Conservation (phyloP, 257 asterid species). For the Echites panduratus region DNA sequence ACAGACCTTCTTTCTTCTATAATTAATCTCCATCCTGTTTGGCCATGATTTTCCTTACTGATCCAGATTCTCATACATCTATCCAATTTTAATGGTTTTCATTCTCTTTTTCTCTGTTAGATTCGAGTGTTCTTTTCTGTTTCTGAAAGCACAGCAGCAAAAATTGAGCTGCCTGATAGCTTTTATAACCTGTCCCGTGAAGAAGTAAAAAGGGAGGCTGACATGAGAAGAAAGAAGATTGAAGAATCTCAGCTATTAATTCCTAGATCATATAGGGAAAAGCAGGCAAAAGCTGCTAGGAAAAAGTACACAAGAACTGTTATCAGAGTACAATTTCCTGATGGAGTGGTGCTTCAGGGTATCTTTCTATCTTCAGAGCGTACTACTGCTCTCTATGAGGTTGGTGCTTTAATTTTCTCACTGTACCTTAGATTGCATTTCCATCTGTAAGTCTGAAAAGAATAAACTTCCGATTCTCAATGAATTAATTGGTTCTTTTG, state of each 20-base stretch:
- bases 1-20: not conserved
- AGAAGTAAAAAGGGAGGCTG: constrained; percentile 82
- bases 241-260: constrained; percentile 86
- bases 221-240: constrained; percentile 60
- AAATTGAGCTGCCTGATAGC: constrained; percentile 76
- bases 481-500: not conserved
- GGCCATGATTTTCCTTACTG: constrained; percentile 1
- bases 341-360: constrained; percentile 90
- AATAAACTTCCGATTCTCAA: not conserved
- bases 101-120: constrained; percentile 29
- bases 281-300: constrained; percentile 79
- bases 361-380: constrained; percentile 67
- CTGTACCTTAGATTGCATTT: not conserved
- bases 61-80: not conserved
- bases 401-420: constrained; percentile 29
- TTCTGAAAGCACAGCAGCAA: constrained; percentile 77
- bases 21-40: not conserved
- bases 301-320: constrained; percentile 60
- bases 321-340: constrained; percentile 83
- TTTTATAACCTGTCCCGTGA: constrained; percentile 63
- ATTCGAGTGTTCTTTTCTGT: constrained; percentile 82
- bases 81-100: constrained; percentile 10
- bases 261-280: constrained; percentile 85
- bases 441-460: not conserved
- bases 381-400: constrained; percentile 76